phyloP scores from a whole-genome alignment of 257 asterid species.

The Primulina huaijiensis region DNA sequence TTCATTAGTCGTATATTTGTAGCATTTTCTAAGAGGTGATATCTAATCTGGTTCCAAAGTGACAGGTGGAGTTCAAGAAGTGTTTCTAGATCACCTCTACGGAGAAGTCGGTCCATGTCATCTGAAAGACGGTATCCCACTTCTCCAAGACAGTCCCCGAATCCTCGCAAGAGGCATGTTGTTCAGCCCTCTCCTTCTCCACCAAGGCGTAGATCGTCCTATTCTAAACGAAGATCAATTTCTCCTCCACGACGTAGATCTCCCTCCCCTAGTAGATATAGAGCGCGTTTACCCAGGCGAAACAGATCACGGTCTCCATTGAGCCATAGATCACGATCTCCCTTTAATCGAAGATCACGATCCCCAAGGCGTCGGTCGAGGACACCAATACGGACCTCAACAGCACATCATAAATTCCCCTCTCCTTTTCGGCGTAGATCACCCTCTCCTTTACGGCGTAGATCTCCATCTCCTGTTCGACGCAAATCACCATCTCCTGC shows the following conservation, averaged over 20 bases:
- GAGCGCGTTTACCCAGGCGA: constrained; percentile 56
- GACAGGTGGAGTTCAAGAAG: constrained; percentile 63
- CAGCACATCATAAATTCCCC: constrained; percentile 32
- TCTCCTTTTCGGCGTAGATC: constrained; percentile 38
- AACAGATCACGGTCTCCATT: constrained; percentile 60
- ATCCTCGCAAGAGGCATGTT: constrained; percentile 56
- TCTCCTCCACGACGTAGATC: constrained; percentile 53
- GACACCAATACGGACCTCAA: constrained; percentile 41
- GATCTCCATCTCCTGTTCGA: constrained; percentile 45
- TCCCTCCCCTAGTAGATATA: constrained; percentile 59
- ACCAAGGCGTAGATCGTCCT: constrained; percentile 54
- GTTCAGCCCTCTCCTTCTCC: constrained; percentile 53
- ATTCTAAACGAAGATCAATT: constrained; percentile 39
- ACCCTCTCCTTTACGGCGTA: constrained; percentile 26
- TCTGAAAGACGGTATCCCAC: constrained; percentile 47
- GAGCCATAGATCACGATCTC: constrained; percentile 33
- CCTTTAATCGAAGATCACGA: constrained; percentile 39
- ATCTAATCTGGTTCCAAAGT: constrained; percentile 33
- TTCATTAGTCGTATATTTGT: constrained; percentile 15
- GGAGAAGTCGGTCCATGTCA: constrained; percentile 58
- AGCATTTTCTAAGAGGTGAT: constrained; percentile 5
- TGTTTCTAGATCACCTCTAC: constrained; percentile 46
- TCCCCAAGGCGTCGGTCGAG: constrained; percentile 40
- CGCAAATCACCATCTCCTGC: constrained; percentile 33
- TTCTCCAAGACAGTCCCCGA: constrained; percentile 49